Conservation (phyloP, 805 yeast genomes). For the Kockiozyma suomiensis region DNA sequence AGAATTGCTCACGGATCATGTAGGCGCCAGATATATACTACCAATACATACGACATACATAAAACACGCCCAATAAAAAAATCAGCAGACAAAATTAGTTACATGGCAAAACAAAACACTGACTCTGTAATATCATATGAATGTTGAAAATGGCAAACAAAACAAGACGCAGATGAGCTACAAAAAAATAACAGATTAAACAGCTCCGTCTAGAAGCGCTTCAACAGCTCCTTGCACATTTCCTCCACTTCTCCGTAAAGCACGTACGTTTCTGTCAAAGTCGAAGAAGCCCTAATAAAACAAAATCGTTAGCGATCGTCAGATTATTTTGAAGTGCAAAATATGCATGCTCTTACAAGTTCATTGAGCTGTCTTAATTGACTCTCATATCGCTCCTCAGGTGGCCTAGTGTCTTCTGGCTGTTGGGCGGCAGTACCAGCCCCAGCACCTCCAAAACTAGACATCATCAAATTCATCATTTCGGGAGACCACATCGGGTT, state of each 20-base stretch:
- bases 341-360: constrained; percentile 46
- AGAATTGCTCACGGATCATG: no score
- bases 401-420: constrained; percentile 67
- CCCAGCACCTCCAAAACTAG: constrained; percentile 16
- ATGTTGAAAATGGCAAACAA: not conserved
- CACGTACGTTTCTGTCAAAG: constrained; percentile 87
- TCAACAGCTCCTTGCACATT: constrained; percentile 97
- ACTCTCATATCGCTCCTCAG: constrained; percentile 73
- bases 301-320: not conserved
- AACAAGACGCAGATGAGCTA: not conserved
- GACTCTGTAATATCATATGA: not conserved
- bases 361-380: constrained; percentile 77
- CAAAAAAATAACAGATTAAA: not conserved
- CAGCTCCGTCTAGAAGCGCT: constrained; percentile 64
- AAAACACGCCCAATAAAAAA: not conserved
- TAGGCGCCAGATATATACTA: no score
- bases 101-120: not conserved
- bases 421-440: constrained; percentile 41
- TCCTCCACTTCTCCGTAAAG: constrained; percentile 93
- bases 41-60: not conserved
- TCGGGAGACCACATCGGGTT: constrained; percentile 31
- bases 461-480: constrained; percentile 26
- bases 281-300: constrained; percentile 69
- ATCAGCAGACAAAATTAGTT: not conserved
- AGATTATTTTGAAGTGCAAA: not conserved